A percentile compares a stretch with the other conserved stretches of the same genome.
Conservation (phyloP, 441 rosid species). For the Kokia cookei region DNA sequence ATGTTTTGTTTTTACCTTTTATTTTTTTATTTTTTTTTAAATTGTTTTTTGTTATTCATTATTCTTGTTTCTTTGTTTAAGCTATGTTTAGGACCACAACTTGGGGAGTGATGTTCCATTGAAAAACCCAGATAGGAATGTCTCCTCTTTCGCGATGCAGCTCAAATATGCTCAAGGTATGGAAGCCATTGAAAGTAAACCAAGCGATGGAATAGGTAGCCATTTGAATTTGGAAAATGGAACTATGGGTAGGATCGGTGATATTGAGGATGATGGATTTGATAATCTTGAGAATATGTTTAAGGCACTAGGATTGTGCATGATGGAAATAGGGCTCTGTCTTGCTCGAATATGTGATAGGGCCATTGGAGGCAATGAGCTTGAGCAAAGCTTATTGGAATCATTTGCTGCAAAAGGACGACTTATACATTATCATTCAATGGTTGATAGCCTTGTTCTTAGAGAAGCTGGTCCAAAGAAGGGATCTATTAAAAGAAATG, state of each 20-base stretch:
- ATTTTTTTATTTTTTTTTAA: no score
- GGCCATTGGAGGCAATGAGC: constrained; percentile 62
- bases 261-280: constrained; percentile 30
- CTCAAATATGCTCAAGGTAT: constrained; percentile 35
- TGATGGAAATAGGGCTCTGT: constrained; percentile 72
- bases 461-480: constrained; percentile 30
- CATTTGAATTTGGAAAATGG: not conserved
- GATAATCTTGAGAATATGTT: constrained; percentile 39
- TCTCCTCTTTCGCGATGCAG: constrained; percentile 83
- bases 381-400: constrained; percentile 62
- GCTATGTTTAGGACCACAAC: constrained; percentile 46
- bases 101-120: constrained; percentile 83
- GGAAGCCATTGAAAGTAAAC: constrained; percentile 16
- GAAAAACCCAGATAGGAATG: constrained; percentile 71
- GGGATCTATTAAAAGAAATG: constrained; percentile 13
- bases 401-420: constrained; percentile 80
- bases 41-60: not conserved
- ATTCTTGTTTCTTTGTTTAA: not conserved
- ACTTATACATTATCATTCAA: constrained; percentile 80
- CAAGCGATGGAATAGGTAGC: not conserved
- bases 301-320: constrained; percentile 63
- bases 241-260: constrained; percentile 2
- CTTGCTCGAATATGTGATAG: constrained; percentile 67
- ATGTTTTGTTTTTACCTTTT: not conserved
- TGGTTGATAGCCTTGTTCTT: constrained; percentile 34